Evolutionary conservation across 345 rosid genomes (phyloP).

Genomic region (Populus deltoides): DNA sequence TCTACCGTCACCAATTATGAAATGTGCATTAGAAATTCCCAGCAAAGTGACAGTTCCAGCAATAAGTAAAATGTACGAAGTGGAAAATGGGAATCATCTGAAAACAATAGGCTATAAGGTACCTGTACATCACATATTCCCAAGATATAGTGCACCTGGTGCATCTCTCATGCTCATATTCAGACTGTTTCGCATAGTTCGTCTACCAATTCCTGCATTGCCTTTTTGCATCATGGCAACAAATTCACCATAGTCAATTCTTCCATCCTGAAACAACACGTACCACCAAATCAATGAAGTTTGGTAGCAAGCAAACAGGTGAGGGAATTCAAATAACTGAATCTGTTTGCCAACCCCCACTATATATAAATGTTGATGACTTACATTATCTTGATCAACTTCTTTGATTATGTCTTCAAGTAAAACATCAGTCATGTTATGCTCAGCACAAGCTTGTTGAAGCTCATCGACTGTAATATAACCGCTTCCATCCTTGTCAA

Average conservation of each 20-base stretch:
- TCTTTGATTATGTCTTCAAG: conserved; percentile 91
- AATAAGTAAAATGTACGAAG: background rate
- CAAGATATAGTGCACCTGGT: conserved; percentile 36
- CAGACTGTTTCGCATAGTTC: conserved; percentile 94
- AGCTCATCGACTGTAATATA: conserved; percentile 95
- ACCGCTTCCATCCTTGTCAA: conserved; percentile 94
- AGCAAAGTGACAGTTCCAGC: background rate
- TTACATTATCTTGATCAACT: conserved; percentile 96
- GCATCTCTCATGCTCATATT: conserved; percentile 94
- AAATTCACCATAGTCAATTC: conserved; percentile 93
- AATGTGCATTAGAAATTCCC: background rate
- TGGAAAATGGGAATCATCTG: background rate
- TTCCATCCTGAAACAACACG: conserved; percentile 72
- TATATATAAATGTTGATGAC: conserved; percentile 17
- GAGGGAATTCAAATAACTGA: background rate
- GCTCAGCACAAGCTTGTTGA: conserved; percentile 92
- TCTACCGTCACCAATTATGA: background rate
- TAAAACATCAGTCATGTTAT: conserved; percentile 80
- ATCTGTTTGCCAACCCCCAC: background rate
- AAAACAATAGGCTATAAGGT: conserved; percentile 3
- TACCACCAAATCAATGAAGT: background rate
- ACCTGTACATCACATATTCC: conserved; percentile 29
- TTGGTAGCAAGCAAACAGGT: background rate
- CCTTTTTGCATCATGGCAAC: conserved; percentile 99
- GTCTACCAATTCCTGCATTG: conserved; percentile 87